A percentile compares a stretch with the other conserved stretches of the same genome.
Conservation (phyloP, 1,139 yeast species). For the Nematodospora anomalae region DNA sequence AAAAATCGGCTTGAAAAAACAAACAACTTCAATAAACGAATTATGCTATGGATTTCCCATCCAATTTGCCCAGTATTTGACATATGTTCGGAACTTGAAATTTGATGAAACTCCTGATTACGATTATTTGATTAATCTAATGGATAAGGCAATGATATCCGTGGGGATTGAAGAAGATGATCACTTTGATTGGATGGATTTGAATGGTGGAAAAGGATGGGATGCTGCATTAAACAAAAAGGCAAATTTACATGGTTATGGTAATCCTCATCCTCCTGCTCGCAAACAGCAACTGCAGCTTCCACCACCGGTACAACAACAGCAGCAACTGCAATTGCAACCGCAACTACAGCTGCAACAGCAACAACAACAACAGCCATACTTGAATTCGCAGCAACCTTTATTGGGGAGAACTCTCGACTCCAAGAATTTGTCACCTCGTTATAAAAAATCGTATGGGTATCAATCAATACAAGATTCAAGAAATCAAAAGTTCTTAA, state of each 20-base stretch:
- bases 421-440: slow-evolving; percentile 7
- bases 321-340: slow-evolving; percentile 7
- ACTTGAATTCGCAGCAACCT: slow-evolving; percentile 8
- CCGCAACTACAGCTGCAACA: slow-evolving; percentile 10
- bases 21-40: slow-evolving; percentile 67
- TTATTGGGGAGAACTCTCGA: slow-evolving; percentile 8
- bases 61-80: slow-evolving; percentile 76
- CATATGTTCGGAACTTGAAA: slow-evolving; percentile 66
- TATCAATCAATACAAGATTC: slow-evolving; percentile 32
- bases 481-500: slow-evolving; percentile 19
- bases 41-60: slow-evolving; percentile 69
- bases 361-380: slow-evolving; percentile 7
- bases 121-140: slow-evolving; percentile 43
- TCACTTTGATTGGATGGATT: slow-evolving; percentile 82
- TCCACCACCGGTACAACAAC: slow-evolving; percentile 11
- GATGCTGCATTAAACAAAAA: slow-evolving; percentile 75
- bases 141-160: slow-evolving; percentile 43
- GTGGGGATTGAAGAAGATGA: slow-evolving; percentile 52
- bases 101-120: slow-evolving; percentile 82
- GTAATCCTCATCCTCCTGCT: slow-evolving; percentile 63
- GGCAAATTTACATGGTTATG: slow-evolving; percentile 80
- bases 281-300: slow-evolving; percentile 16
- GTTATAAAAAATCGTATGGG: slow-evolving; percentile 16
- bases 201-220: slow-evolving; percentile 83
- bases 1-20: slow-evolving; percentile 77